Base-by-base conservation (phyloP, 768 basidiomycete species). In the Boletellus ananas region DNA sequence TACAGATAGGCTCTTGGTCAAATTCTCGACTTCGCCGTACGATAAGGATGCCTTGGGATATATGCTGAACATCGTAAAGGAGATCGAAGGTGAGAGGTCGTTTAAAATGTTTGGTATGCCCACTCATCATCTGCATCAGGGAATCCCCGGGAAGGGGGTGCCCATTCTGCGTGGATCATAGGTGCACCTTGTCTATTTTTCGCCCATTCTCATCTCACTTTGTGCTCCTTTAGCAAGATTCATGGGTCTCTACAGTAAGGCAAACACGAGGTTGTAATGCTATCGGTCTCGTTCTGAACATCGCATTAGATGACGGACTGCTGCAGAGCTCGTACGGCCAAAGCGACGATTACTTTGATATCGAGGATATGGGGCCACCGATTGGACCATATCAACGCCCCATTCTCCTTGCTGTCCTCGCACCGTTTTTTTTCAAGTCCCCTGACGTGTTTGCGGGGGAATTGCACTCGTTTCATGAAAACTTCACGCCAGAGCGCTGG, bases 11-110 rank as follows among this genome's bases (percentile, higher is more conserved):
- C 34, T 69, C 12, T 47, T 65, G 29, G 63, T 60, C 0, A 67
- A 67, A n/a, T 67, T 69, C 44, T 69, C 65, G 39, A 67, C 65
- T 7, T 67, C 65, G 13, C 65, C 67, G 12, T 67, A 62, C 16
- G 39, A 35, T 43, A 62, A 52, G 49, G 11, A 56, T 6, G 55
- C 55, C 27, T 43, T 67, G 10, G 52, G 34, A 34, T 60, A 56
- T n/a, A 69, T 67, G 65, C 20, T 67, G 14, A 51, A 57, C 4
- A 8, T 68, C 33, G 55, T 67, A 34, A 68, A 61, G 31, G 65
- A 69, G 18, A 56, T 68, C 6, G 55, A 64, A 43, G 50, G 67
- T 62, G 16, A 25, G 46, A 6, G 18, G 20, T 25, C 18, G 10
- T 39, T 9, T 20, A 0, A 17, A 44, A 25, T 12, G 29, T 20